Evolutionary conservation across 2,329 filamentous ascomycete species (phyloP), one percentile per base, ranked within the genome.

Genomic region (Endocalyx cinctus): DNA sequence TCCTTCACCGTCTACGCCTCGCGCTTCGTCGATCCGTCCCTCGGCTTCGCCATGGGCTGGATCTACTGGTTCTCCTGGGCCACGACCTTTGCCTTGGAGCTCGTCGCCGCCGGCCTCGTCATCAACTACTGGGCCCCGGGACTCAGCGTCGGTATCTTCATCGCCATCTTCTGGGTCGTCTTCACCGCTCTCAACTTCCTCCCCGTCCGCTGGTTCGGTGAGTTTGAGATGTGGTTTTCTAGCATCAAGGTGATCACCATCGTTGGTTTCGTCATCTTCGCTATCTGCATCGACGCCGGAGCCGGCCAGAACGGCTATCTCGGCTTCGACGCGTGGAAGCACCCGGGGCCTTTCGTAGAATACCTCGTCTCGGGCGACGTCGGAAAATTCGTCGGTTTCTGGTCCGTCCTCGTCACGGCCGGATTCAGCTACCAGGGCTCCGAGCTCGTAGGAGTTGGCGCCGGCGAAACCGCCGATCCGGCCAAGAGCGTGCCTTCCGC

Each of bases 11-110:
- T 79, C 26, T 90, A 88, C 49, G 83, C 84, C 15, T 72, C 78
- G 25, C 81, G 85, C 13, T 87, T 90, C 48, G 72, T 87, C 37
- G 54, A 57, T 66, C 79, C 77, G 10, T 79, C 79, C 35, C 65
- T 87, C 29, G 83, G 82, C 6, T 88, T 88, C 49, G 72, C 83
- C 14, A 83, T 88, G 72, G 84, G 85, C 14, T 89, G 84, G 84
- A 79, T 86, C 39, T 89, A 89, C 60, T 89, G 82, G 80, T 87
- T 87, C 52, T 80, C 74, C 23, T 89, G 60, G 82, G 70, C 78
- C 13, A 77, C 82, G 37, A 87, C 83, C 0, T 84, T 77, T 46
- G 82, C 82, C 1, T 71, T 87, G 7, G 84, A 89, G 52, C 66
- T 88, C 25, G 84, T 78, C 1, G 81, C 82, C 0, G 78, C 82